Evolutionary conservation across 1,284 basidiomycete genomes (phyloP), one percentile per base, ranked within the genome.

Genomic region (Phellopilus nigrolimitatus): DNA sequence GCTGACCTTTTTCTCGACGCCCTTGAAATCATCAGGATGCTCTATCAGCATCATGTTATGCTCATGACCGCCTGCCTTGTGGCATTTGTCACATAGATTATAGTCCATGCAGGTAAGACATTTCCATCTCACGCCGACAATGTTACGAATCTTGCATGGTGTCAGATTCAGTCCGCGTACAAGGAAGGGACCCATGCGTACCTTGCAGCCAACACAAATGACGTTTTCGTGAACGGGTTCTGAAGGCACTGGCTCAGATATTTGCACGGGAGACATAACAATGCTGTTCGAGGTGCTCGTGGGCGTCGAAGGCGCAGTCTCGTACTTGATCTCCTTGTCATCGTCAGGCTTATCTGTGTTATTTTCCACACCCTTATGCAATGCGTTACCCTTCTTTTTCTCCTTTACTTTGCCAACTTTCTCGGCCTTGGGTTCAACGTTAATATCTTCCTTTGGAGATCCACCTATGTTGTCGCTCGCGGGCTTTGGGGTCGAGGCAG

Each of bases 31-130:
- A 25, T 47, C 52, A 8, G 54, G 56, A 24, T 36, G 54, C 38
- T 57, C 58, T 17, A 57, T 53, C 45, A 44, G 51, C 17, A 57
- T 45, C 50, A 56, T 56, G 15, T 50, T 31, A 39, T 59, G 58
- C 28, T 57, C 58, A 49, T 59, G 58, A 3, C 56, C 15, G 44
- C n/a, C n/a, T n/a, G n/a, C n/a, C n/a, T 49, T 9, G 39, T 56
- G 49, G 34, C 58, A 59, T 46, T 55, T 55, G 51, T 59, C 58
- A 40, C 58, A 59, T 17, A 59, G 56, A 34, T 59, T 56, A 43
- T 56, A 59, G 12, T 54, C 45, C 8, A 34, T 28, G 48, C 58
- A 59, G 9, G 44, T 44, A 9, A 48, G 47, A 36, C 57, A 59
- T 33, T 34, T 57, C 56, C 54, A 56, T n/a, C 57, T 31, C 27